A percentile compares a stretch with the other conserved stretches of the same genome.
Conservation (phyloP, 2,329 filamentous ascomycete genomes). For the Ceratocystis smalleyi region DNA sequence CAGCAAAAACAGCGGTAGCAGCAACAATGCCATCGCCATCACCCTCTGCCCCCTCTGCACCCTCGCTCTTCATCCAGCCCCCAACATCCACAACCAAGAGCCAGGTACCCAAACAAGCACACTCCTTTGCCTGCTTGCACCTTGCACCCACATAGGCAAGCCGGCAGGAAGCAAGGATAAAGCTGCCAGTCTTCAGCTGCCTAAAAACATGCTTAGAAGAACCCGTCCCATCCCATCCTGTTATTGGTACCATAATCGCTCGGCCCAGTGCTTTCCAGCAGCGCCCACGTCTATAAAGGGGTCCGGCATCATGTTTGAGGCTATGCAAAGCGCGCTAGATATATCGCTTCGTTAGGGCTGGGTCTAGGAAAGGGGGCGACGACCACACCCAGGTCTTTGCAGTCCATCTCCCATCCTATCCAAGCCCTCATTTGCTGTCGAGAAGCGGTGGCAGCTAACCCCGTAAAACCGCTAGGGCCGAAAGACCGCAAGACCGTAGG, state of each 20-base stretch:
- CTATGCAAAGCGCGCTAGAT: neutral
- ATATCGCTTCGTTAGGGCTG: neutral
- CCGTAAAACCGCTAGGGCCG: neutral
- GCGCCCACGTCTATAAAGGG: neutral
- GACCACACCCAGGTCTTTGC: neutral
- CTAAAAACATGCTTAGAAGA: neutral
- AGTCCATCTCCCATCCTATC: neutral
- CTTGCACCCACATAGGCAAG: neutral
- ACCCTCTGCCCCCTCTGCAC: neutral
- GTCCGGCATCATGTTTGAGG: neutral
- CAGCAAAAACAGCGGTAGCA: neutral
- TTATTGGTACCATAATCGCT: neutral
- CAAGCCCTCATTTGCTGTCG: neutral
- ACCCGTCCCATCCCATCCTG: neutral
- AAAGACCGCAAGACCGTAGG: neutral
- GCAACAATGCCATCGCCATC: neutral
- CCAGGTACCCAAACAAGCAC: neutral
- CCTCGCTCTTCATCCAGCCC: neutral
- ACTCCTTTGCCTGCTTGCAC: neutral
- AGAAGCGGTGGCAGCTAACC: neutral
- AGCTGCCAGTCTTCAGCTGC: neutral
- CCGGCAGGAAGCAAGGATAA: neutral
- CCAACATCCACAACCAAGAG: neutral
- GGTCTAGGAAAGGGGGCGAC: neutral
- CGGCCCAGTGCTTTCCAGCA: neutral